Evolutionary conservation across 306 rosid genomes (phyloP), one percentile per base, ranked within the genome.

Genomic region (Citrullus mucosospermus): DNA sequence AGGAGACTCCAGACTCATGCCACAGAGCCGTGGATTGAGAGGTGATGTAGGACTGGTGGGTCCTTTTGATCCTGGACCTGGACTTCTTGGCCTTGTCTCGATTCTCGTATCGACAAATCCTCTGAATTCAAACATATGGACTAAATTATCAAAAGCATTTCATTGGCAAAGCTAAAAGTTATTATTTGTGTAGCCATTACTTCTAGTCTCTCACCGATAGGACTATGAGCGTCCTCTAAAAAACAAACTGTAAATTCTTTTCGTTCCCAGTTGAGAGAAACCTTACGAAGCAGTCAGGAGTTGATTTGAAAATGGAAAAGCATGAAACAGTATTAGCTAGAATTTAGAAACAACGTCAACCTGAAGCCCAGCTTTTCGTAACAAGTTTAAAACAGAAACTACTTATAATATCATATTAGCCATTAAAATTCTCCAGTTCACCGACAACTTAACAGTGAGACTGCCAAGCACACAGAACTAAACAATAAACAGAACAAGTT

Each of bases 31-130:
- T 6, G 88, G 84, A 81, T 92, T 91, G 62, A 95, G 96, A 72
- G 99, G 92, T n/a, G 97, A 92, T 28, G 97, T 90, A 13, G 99
- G 97, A 85, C 96, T 91, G 43, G 99, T 86, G 32, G 97, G 96
- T 14, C 97, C 97, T 86, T 93, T 86, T 46, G 93, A 88, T 54
- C 87, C 90, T 22, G 93, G 88, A 79, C 94, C 93, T 3, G 97
- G 96, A 86, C 99, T 95, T 85, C 85, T 91, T 16, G 92, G 65
- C 88, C 85, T 91, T 77, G 57, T 61, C 53, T 53, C 80, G 62
- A 81, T 83, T 84, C 88, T 95, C 78, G 85, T 58, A 57, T 95
- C 95, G 51, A 78, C 82, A 65, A 79, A 88, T 79, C 84, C 88
- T 84, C 99, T 92, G 78, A 79, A 81, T 76, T 82, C 54, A 81